These are phyloP conservation scores for Arthrobotrys pseudoclavata DNA, from an alignment of 2,329 filamentous ascomycete genomes.

Conservation along the genomic window DNA sequence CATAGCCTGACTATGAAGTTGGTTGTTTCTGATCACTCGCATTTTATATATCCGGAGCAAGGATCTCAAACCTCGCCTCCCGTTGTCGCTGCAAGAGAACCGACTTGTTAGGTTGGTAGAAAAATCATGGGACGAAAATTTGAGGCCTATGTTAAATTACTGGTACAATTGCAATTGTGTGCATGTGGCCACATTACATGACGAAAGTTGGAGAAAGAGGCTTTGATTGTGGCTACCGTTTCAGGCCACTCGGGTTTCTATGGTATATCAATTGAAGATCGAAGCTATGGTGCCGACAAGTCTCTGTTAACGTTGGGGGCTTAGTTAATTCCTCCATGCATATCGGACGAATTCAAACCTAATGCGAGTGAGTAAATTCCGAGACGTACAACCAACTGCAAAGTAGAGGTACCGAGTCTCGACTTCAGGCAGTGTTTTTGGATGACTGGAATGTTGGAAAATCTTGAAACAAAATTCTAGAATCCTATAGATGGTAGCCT, in stretches of 20 bases:
- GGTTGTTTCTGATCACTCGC: constrained; percentile 30
- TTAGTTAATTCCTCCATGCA: not conserved
- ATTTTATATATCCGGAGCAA: constrained; percentile 45
- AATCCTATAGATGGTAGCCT: constrained; percentile 14
- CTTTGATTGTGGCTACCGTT: constrained; percentile 13
- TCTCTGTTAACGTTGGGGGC: not conserved
- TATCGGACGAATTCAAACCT: not conserved
- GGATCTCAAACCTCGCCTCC: constrained; percentile 31
- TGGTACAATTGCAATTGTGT: not conserved
- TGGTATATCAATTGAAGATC: not conserved
- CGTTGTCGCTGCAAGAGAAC: constrained; percentile 9
- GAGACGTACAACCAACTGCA: not conserved
- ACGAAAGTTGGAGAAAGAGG: not conserved
- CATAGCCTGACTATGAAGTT: not conserved
- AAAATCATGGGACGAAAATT: constrained; percentile 18
- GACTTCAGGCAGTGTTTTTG: not conserved
- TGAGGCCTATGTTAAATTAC: not conserved
- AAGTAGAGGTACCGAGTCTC: not conserved
- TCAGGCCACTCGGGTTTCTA: not conserved
- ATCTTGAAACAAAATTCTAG: not conserved
- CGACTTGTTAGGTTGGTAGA: not conserved
- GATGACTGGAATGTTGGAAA: not conserved
- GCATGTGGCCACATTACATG: constrained; percentile 5
- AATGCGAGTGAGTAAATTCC: not conserved
- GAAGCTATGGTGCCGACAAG: constrained; percentile 1